Evolutionary conservation across 495 filamentous ascomycete genomes (phyloP), one percentile per base, ranked within the genome.

Genomic region (Lichenothelia convexa): DNA sequence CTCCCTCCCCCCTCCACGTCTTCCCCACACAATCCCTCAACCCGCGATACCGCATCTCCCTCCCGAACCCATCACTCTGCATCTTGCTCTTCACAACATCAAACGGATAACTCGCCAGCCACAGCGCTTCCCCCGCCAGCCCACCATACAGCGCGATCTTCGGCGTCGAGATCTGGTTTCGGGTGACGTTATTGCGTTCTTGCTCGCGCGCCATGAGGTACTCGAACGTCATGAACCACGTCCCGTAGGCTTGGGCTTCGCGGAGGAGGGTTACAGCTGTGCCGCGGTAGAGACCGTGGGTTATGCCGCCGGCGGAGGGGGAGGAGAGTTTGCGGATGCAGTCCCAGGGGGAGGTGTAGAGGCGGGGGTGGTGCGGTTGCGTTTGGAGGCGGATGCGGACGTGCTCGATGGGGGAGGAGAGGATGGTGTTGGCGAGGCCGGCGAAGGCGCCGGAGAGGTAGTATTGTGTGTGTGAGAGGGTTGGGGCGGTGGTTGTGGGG

Each of bases 81-180:
- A 95, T 92, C 72, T 92, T 94, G 58, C 82, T 92, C 79, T 97
- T 97, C 54, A 97, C 61, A 19, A 95, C 89, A 58, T 97, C 89
- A 39, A 97, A 75, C 17, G 89, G 89, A 56, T 97, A 97, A 49
- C 80, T 89, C 26, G 65, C 67, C 43, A 97, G 54, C 89, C 89
- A 97, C 29, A 97, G 65, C 17, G 73, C 80, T 66, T 97, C 89
- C 42, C 89, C 89, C 1, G 89, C 89, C 36, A 95, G 54, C 29
- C 89, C 89, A 45, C 89, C 89, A 52, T 94, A 95, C 6, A 80
- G 62, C 13, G 89, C 91, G 30, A 97, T 71, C 60, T 93, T 93
- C 54, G 73, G 72, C 41, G 68, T 71, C 8, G 78, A 71, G 19
- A 97, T 71, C 18, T 93, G 71, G 49, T 78, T 70, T 15, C 89